Conservation (phyloP, 164 flowering plant genomes). For the Magnolia sinica region DNA sequence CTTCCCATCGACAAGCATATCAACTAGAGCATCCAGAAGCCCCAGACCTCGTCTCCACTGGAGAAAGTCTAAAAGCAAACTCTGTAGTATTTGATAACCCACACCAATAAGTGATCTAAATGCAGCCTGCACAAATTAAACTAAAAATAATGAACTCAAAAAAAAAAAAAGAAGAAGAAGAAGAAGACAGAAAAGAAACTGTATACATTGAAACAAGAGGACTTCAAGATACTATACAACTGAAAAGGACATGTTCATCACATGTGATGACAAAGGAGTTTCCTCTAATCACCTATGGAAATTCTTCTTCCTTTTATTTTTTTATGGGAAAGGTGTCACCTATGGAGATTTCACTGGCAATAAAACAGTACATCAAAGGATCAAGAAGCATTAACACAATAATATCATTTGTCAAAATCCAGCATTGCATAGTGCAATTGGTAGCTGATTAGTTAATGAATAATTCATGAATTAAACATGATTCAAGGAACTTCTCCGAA, state of each 20-base stretch:
- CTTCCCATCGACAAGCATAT: constrained; percentile 95
- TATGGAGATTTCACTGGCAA: too few species aligned
- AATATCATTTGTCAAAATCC: too few species aligned
- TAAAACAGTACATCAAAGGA: too few species aligned
- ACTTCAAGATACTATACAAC: background rate
- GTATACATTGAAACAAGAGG: background rate
- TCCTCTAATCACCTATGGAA: background rate
- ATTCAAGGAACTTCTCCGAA: too few species aligned
- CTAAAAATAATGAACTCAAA: background rate
- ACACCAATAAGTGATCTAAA: constrained; percentile 89
- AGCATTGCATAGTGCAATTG: too few species aligned
- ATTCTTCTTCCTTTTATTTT: background rate
- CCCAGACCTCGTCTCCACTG: constrained; percentile 66
- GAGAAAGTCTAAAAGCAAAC: constrained; percentile 83
- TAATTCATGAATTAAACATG: too few species aligned
- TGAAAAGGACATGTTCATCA: background rate
- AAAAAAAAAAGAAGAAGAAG: background rate
- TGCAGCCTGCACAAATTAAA: constrained; percentile 54
- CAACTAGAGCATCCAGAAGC: constrained; percentile 79
- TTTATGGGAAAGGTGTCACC: too few species aligned
- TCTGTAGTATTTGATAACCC: constrained; percentile 83
- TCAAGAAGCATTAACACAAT: too few species aligned
- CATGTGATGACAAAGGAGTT: background rate
- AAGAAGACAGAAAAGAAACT: too few species aligned
- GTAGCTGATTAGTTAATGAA: too few species aligned